Evolutionary conservation across 495 filamentous ascomycete species (phyloP).

Genomic region (Aspergillus baeticus): DNA sequence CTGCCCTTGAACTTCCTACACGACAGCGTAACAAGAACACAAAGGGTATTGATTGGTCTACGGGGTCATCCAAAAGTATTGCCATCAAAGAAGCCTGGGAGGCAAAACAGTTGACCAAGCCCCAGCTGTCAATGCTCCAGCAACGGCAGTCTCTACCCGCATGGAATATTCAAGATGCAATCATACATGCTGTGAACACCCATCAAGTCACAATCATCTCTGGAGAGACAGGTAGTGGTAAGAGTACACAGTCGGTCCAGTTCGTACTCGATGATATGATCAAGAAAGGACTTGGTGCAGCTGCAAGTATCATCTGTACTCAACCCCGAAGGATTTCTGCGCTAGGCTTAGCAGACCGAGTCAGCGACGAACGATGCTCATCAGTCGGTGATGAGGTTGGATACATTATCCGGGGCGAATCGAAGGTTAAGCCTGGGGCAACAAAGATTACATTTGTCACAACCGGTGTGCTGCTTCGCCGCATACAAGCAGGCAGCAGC

Average conservation of each 20-base stretch:
- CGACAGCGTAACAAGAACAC: constrained; percentile 49
- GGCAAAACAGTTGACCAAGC: constrained; percentile 50
- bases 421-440: constrained; percentile 58
- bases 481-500: constrained; percentile 83
- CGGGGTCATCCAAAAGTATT: constrained; percentile 36
- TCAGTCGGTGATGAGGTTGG: constrained; percentile 85
- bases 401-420: constrained; percentile 92
- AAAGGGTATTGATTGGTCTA: constrained; percentile 38
- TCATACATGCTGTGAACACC: constrained; percentile 67
- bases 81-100: constrained; percentile 52
- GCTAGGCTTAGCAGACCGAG: constrained; percentile 88
- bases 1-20: constrained; percentile 38
- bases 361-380: constrained; percentile 85
- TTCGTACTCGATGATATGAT: constrained; percentile 95
- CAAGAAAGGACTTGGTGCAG: constrained; percentile 64
- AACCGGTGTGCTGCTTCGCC: constrained; percentile 89
- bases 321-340: constrained; percentile 95
- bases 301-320: constrained; percentile 92
- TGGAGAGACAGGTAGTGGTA: constrained; percentile 94
- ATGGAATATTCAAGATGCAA: constrained; percentile 76
- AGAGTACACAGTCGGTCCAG: constrained; percentile 95
- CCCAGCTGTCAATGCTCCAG: constrained; percentile 67
- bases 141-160: constrained; percentile 76
- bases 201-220: constrained; percentile 94
- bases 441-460: constrained; percentile 97